Conservation (phyloP, 2,329 filamentous ascomycete genomes). For the Penicillium sp. region DNA sequence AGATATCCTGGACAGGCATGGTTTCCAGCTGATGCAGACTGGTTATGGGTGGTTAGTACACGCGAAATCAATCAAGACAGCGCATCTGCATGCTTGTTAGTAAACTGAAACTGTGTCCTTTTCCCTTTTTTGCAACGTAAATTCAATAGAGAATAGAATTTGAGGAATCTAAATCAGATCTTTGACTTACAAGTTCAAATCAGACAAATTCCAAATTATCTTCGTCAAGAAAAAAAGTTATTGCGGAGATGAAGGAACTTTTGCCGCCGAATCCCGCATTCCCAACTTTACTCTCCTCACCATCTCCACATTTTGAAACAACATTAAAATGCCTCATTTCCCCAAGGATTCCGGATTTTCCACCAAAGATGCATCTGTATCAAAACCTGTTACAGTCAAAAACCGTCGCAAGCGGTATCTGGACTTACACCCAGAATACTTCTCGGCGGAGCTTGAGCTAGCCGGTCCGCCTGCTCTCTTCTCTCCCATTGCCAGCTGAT, state of each 20-base stretch:
- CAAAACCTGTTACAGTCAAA: slow-evolving; percentile 56
- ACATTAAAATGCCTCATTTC: slow-evolving; percentile 37
- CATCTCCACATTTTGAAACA: slow-evolving; percentile 10
- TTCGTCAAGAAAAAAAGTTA: slow-evolving; percentile 11
- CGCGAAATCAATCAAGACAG: slow-evolving; percentile 6
- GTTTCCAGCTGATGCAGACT: slow-evolving; percentile 15
- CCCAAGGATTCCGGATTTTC: slow-evolving; percentile 34
- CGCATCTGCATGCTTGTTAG: slow-evolving; percentile 11
- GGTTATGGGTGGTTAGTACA: slow-evolving; percentile 3
- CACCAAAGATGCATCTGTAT: slow-evolving; percentile 21
- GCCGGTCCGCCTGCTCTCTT: slow-evolving; percentile 51
- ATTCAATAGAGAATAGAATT: neutral
- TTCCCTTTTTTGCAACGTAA: neutral
- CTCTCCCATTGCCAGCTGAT: slow-evolving; percentile 21
- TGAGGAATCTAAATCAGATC: neutral
- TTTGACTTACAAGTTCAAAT: slow-evolving; percentile 22
- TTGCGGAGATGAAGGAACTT: slow-evolving; percentile 19
- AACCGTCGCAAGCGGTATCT: slow-evolving; percentile 79
- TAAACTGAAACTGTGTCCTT: slow-evolving; percentile 7
- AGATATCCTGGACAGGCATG: slow-evolving; percentile 29
- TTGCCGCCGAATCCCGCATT: slow-evolving; percentile 34
- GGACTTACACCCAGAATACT: slow-evolving; percentile 70
- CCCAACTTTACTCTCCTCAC: slow-evolving; percentile 17
- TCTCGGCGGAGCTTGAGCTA: slow-evolving; percentile 62
- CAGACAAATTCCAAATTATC: slow-evolving; percentile 14